Evolutionary conservation across 1,139 yeast species (phyloP).

Genomic region (Wickerhamomyces sp.): DNA sequence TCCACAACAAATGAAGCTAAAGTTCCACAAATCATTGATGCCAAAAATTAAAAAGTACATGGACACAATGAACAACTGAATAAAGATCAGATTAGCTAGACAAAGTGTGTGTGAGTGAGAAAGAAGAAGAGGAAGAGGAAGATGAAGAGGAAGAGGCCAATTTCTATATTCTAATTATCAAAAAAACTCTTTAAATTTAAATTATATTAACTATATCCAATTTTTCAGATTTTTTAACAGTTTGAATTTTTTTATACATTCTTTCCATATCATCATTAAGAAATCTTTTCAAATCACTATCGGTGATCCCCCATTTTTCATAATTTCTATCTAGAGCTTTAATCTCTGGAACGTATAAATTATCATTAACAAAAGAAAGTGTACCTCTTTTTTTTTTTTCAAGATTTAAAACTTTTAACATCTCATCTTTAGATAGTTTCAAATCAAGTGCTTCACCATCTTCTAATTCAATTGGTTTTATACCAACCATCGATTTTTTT

Average conservation of each 20-base stretch:
- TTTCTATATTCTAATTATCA: too few relatives aligned
- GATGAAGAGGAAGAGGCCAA: too few relatives aligned
- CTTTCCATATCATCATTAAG: conserved; percentile 30
- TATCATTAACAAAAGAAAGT: conserved; percentile 16
- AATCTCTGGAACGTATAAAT: conserved; percentile 17
- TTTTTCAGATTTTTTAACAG: conserved; percentile 23
- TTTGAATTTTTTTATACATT: conserved; percentile 31
- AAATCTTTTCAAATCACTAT: conserved; percentile 35
- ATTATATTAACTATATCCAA: too few relatives aligned
- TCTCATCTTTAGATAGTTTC: conserved; percentile 14
- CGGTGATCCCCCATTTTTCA: conserved; percentile 38
- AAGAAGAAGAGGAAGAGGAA: too few relatives aligned
- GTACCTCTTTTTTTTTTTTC: conserved; percentile 18
- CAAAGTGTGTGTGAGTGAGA: too few relatives aligned
- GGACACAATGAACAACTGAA: too few relatives aligned
- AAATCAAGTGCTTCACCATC: conserved; percentile 7
- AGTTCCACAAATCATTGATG: conserved; percentile 1
- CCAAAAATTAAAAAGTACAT: background rate
- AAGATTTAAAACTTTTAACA: conserved; percentile 12
- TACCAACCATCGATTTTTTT: conserved; percentile 10
- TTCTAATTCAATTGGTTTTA: conserved; percentile 14
- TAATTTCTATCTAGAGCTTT: conserved; percentile 22
- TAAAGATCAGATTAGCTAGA: too few relatives aligned
- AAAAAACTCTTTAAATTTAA: too few relatives aligned
- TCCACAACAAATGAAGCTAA: conserved; percentile 5